Percentiles rank a stretch among this genome's conserved stretches.
These are phyloP conservation scores for Olyra latifolia DNA, from an alignment of 176 grass and related monocot genomes.

Conservation along the genomic window DNA sequence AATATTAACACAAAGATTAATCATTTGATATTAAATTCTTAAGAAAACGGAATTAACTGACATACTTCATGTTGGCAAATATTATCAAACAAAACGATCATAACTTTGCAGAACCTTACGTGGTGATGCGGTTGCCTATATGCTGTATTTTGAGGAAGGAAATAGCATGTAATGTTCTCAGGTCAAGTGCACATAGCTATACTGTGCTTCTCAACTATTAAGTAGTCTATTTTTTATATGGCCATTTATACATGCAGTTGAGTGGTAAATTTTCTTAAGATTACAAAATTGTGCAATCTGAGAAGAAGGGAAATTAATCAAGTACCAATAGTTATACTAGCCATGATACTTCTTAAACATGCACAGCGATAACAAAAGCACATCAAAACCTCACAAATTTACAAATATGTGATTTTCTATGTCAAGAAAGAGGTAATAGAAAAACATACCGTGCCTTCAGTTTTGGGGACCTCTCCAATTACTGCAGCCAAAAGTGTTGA, in stretches of 20 bases:
- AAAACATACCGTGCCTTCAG: constrained; percentile 62
- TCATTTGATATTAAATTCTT: neutral
- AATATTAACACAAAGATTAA: constrained; percentile 17
- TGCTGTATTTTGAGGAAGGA: constrained; percentile 7
- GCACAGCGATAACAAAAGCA: neutral
- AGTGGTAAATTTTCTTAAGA: neutral
- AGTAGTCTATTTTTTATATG: neutral
- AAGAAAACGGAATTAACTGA: neutral
- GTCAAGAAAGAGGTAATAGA: neutral
- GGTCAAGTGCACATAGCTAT: neutral
- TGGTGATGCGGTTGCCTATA: neutral
- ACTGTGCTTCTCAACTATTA: neutral
- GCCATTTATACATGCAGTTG: neutral
- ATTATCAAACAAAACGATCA: neutral
- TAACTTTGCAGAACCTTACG: neutral
- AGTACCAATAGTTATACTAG: neutral
- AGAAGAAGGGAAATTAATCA: neutral
- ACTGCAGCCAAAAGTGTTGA: constrained; percentile 84
- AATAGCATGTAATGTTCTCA: neutral
- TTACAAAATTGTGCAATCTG: neutral
- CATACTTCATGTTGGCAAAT: neutral
- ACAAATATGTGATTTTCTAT: neutral
- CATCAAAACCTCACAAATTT: neutral
- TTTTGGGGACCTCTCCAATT: constrained; percentile 76
- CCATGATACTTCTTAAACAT: neutral